Percentiles rank a stretch among this genome's conserved stretches.
phyloP scores from a whole-genome alignment of 2,329 filamentous ascomycete species.

The Davidsoniella virescens region DNA sequence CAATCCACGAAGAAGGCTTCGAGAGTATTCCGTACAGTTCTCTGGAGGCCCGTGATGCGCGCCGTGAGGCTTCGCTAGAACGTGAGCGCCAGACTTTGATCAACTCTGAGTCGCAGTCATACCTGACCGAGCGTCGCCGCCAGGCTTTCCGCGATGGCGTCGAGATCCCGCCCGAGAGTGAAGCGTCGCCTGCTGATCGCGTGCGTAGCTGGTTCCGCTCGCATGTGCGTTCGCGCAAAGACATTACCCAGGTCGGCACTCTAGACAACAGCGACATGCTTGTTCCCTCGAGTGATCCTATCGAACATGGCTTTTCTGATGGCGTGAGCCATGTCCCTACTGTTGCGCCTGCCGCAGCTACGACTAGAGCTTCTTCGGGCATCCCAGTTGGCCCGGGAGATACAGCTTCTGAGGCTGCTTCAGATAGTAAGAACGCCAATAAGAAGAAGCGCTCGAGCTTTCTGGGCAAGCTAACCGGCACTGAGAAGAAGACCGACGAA shows the following conservation, averaged over 20 bases:
- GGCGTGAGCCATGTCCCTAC: background rate
- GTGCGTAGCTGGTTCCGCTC: conserved; percentile 9
- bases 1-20: no score
- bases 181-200: conserved; percentile 5
- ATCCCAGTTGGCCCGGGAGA: background rate
- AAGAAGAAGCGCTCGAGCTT: conserved; percentile 9
- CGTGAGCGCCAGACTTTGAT: conserved; percentile 5
- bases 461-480: conserved; percentile 2
- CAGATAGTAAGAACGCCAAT: background rate
- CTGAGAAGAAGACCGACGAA: conserved; percentile 2
- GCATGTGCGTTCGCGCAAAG: conserved; percentile 6
- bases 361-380: background rate
- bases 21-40: background rate
- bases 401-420: background rate
- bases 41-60: conserved; percentile 1
- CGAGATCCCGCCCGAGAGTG: conserved; percentile 5
- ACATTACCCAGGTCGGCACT: conserved; percentile 6
- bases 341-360: background rate
- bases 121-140: background rate
- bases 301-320: background rate
- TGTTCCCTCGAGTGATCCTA: background rate
- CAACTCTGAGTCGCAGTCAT: background rate
- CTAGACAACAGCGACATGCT: conserved; percentile 11
- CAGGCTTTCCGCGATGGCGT: background rate
- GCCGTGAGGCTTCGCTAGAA: conserved; percentile 5